Evolutionary conservation across 345 rosid species (phyloP), one percentile per base, ranked within the genome.

Genomic region (Lepidium aucheri): DNA sequence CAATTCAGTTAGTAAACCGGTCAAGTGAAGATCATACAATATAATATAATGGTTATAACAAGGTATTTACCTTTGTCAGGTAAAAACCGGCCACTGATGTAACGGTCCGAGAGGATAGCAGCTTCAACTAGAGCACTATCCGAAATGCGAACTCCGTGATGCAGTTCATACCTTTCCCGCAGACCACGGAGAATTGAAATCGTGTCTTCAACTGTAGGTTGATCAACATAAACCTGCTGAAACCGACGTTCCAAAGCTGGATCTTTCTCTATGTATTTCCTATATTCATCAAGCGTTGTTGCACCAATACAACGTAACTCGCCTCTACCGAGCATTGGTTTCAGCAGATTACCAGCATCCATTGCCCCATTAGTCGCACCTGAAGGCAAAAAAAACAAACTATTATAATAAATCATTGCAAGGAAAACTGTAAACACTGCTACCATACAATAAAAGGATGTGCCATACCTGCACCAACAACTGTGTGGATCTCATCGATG

Each of bases 311-410:
- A 95, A 15, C 96, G 86, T 71, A 95, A 65, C 75, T 95, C 99
- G 30, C 99, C 99, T 9, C 99, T 79, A 72, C 99, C 98, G 70
- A 95, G 91, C 99, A 95, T 95, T 7, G 99, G 99, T 73, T 95
- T 95, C 83, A 95, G 78, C 63, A 95, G 83, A 77, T 91, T 95
- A 58, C 99, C 96, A 11, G 98, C 99, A 79, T 95, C 99, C 99
- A 95, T 89, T 3, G 99, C 98, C 54, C 99, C 99, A 79, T 82
- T 89, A 61, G 99, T 95, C 17, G 99, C 97, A 80, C 99, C 99
- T 95, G 77, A 79, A 77, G 75, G 11, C 49, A 56, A 50, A 44
- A 38, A 3, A 63, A 16, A 14, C 24, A 51, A 51, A 46, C 49
- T 32, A 18, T 6, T 34, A 35, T 56, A 3, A 10, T 20, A n/a